Percentiles rank a stretch among this genome's conserved stretches.
Evolutionary conservation across 2,329 filamentous ascomycete species (phyloP).

Genomic region (Claviceps maximensis): DNA sequence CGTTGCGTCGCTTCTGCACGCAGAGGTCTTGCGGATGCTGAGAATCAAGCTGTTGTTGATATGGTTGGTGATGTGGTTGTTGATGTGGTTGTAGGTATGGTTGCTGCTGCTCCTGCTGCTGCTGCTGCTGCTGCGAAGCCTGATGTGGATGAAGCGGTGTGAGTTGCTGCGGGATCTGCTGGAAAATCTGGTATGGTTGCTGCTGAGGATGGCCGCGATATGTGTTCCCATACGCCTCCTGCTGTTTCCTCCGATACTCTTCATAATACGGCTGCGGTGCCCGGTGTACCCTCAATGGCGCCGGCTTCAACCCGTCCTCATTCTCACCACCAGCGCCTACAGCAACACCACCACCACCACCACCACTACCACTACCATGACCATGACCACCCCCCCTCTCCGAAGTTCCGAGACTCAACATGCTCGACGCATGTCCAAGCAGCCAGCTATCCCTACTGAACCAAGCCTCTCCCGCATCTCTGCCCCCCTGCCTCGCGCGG

Average conservation of each 20-base stretch:
- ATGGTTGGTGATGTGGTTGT: background rate
- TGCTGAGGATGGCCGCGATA: background rate
- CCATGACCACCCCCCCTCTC: conserved; percentile 10
- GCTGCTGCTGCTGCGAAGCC: background rate
- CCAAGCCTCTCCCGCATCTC: conserved; percentile 9
- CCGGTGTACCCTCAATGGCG: conserved; percentile 1
- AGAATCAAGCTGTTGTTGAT: background rate
- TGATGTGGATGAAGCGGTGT: background rate
- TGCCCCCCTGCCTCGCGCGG: background rate
- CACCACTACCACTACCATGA: background rate
- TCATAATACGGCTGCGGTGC: conserved; percentile 4
- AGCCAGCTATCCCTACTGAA: conserved; percentile 22
- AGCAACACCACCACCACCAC: background rate
- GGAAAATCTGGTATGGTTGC: background rate
- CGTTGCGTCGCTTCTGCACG: conserved; percentile 8
- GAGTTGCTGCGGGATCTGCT: background rate
- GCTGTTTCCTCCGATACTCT: conserved; percentile 5
- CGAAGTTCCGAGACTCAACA: conserved; percentile 20
- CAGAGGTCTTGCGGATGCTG: conserved; percentile 8
- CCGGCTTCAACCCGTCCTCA: conserved; percentile 2
- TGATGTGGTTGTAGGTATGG: background rate
- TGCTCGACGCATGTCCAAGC: conserved; percentile 20
- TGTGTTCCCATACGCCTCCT: background rate
- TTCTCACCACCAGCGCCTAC: background rate
- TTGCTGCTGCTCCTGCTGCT: background rate